Base-by-base conservation (phyloP, 2,329 filamentous ascomycete genomes). In the Microcyclospora tardicrescens region DNA sequence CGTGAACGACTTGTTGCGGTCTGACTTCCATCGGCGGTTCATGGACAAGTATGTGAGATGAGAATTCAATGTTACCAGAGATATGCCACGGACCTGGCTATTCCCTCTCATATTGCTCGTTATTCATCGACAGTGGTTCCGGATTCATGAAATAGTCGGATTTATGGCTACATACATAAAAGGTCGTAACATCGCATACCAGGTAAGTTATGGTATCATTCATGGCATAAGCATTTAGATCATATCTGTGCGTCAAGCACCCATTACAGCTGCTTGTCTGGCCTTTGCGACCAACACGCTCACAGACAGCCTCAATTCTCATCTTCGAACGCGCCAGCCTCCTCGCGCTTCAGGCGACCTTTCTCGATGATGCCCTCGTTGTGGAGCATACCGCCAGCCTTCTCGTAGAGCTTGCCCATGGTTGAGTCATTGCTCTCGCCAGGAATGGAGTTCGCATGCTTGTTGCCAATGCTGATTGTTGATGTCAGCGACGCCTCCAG, bases 11-110 rank as follows among this genome's bases (percentile, higher is more conserved):
- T 70, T 94, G 55, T 66, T 96, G 46, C 79, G 89, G 45, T 95
- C 86, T 24, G 91, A 98, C 62, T 98, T 98, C 62, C 91, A 98
- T 68, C 91, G 87, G 65, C 79, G 86, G 46, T 98, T 98, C 62
- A 98, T 98, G 91, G 56, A 60, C 43, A 59, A 58, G 44, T 61
- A 61, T 43, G 59, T 61, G 42, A 49, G 59, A 27, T 61, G 46
- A 51, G 33, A 3, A 35, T 12, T 35, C n/a, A 4, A 32, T 15
- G 10, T 32, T 32, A 32, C 6, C 30, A 32, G 19, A 8, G 5
- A 24, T 8, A 24, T 24, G 19, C 19, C 19, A 24, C 8, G 4
- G 19, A 4, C 4, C 8, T 24, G 19, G 19, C 19, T 24, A 5
- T 5, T 24, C 19, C 5, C 19, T 24, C 19, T 24, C 19, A 24